Evolutionary conservation across 1,284 basidiomycete genomes (phyloP).

Genomic region (Mrakiaceae sp.): DNA sequence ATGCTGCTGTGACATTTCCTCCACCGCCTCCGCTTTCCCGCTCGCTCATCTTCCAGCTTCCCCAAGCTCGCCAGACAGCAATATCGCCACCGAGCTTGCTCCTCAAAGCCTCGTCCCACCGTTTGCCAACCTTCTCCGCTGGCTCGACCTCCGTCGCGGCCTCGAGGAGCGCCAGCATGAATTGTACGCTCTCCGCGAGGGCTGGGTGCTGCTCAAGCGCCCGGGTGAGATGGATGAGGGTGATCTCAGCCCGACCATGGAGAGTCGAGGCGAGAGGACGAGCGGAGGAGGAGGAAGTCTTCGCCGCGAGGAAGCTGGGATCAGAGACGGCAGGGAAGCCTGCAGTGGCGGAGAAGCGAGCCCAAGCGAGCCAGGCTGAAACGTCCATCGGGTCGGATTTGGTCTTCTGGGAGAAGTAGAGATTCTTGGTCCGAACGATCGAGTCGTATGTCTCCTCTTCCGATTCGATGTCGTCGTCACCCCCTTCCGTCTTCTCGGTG

Average conservation of each 20-base stretch:
- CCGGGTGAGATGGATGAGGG: conserved; percentile 28
- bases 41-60: conserved; percentile 10
- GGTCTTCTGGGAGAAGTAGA: conserved; percentile 1
- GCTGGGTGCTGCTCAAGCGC: conserved; percentile 25
- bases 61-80: conserved; percentile 26
- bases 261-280: not conserved
- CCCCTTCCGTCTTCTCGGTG: not conserved
- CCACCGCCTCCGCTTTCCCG: not conserved
- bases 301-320: not conserved
- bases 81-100: conserved; percentile 30
- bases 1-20: conserved; percentile 20
- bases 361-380: conserved; percentile 11
- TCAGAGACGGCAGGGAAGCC: not conserved
- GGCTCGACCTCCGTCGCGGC: conserved; percentile 29
- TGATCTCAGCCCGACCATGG: conserved; percentile 18
- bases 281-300: not conserved
- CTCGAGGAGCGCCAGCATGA: conserved; percentile 30
- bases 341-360: conserved; percentile 6
- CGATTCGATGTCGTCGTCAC: not conserved
- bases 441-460: not conserved
- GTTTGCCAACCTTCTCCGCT: conserved; percentile 24
- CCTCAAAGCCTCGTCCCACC: conserved; percentile 32
- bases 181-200: conserved; percentile 23
- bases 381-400: conserved; percentile 1
- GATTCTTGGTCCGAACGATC: not conserved